A percentile compares a stretch with the other conserved stretches of the same genome.
These are phyloP conservation scores for Chlorella sp. DNA, from an alignment of 139 green algal species.

Conservation along the genomic window DNA sequence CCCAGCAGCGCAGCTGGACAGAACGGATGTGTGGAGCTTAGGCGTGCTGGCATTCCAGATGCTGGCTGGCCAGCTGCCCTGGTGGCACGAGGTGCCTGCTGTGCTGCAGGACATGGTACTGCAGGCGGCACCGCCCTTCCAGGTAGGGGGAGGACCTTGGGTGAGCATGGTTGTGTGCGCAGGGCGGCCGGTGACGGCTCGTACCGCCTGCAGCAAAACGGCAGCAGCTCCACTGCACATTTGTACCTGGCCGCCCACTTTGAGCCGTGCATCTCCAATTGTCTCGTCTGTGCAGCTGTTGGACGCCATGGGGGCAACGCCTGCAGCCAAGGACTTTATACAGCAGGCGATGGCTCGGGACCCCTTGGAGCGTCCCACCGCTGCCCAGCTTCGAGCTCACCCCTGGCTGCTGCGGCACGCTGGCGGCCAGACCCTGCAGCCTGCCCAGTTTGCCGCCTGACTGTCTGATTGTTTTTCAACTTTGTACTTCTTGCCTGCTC, in stretches of 20 bases:
- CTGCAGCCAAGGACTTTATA: not conserved
- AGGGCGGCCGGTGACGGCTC: no score
- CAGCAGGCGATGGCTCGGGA: not conserved
- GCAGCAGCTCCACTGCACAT: no score
- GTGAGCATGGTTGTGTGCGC: no score
- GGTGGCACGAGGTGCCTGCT: not conserved
- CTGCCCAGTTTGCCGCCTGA: not conserved
- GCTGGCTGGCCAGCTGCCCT: constrained; percentile 18
- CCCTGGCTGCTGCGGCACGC: constrained; percentile 2
- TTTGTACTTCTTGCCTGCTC: no score
- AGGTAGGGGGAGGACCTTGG: not conserved
- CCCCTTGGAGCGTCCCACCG: not conserved
- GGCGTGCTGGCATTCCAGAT: constrained; percentile 33
- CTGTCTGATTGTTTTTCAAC: not conserved
- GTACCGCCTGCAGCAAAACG: no score
- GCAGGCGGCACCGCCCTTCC: not conserved
- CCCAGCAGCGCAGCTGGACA: not conserved
- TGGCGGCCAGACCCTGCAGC: not conserved
- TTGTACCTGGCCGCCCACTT: no score
- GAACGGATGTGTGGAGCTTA: constrained; percentile 20
- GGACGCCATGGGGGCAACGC: not conserved
- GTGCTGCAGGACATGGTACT: not conserved
- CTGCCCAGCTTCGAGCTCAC: not conserved
- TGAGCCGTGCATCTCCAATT: no score
- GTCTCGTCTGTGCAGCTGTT: not conserved